A percentile compares a stretch with the other conserved stretches of the same genome.
Evolutionary conservation across 106 monocot genomes (phyloP).

Genomic region (Iris macrosiphon): DNA sequence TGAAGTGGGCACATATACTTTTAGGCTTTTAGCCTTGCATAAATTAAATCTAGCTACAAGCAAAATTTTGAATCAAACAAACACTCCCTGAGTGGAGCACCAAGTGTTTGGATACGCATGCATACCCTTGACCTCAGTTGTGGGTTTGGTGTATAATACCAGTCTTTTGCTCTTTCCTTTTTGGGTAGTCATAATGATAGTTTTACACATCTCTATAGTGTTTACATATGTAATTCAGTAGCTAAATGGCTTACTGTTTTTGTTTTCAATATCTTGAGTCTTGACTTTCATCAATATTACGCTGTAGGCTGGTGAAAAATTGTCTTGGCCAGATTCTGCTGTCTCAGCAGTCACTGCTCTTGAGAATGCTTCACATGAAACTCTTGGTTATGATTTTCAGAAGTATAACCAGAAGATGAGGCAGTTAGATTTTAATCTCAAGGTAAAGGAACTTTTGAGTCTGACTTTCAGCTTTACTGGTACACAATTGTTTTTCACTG

Average conservation of each 20-base stretch:
- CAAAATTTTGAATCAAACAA: too few relatives aligned
- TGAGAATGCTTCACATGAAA: constrained; percentile 70
- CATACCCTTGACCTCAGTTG: too few relatives aligned
- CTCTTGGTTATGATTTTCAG: constrained; percentile 66
- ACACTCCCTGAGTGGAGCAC: too few relatives aligned
- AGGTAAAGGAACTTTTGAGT: constrained; percentile 48
- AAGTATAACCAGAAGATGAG: constrained; percentile 98
- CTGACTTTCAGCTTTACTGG: not conserved
- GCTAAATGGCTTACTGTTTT: not conserved
- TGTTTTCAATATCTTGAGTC: too few relatives aligned
- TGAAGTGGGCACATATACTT: too few relatives aligned
- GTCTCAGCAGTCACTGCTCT: constrained; percentile 55
- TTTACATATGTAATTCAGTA: not conserved
- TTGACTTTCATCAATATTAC: not conserved
- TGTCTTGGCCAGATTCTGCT: constrained; percentile 60
- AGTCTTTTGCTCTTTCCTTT: too few relatives aligned
- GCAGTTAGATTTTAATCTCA: constrained; percentile 78
- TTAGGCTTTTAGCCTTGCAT: too few relatives aligned
- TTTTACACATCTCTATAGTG: not conserved
- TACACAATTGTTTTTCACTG: too few relatives aligned
- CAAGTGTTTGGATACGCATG: too few relatives aligned
- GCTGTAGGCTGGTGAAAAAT: constrained; percentile 22
- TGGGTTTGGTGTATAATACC: too few relatives aligned
- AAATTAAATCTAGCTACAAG: too few relatives aligned
- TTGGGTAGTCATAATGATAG: not conserved